phyloP scores from a whole-genome alignment of 2,329 filamentous ascomycete species.

The Bipolaris oryzae region DNA sequence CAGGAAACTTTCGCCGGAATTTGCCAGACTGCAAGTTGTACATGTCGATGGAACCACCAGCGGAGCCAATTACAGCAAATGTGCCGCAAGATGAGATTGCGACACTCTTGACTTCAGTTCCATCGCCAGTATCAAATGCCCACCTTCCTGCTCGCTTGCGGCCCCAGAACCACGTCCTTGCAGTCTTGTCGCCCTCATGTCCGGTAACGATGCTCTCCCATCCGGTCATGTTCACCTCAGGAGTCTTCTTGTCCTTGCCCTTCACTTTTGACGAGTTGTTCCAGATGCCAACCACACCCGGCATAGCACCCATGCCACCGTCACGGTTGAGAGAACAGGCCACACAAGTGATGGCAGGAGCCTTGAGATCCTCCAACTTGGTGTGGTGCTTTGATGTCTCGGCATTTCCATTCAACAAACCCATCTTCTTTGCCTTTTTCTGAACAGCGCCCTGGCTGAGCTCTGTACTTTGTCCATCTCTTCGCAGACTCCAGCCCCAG shows the following conservation, averaged over 20 bases:
- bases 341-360: conserved; percentile 88
- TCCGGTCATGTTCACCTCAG: conserved; percentile 78
- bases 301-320: conserved; percentile 86
- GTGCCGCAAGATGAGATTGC: conserved; percentile 90
- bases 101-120: conserved; percentile 79
- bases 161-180: conserved; percentile 98
- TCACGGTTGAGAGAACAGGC: conserved; percentile 92
- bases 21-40: conserved; percentile 95
- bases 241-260: conserved; percentile 69
- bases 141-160: conserved; percentile 90
- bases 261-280: conserved; percentile 70
- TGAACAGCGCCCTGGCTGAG: conserved; percentile 88
- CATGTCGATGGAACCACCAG: conserved; percentile 84
- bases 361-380: conserved; percentile 76
- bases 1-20: conserved; percentile 86
- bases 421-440: conserved; percentile 86
- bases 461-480: conserved; percentile 92
- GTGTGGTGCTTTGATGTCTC: conserved; percentile 66
- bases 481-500: conserved; percentile 94
- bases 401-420: conserved; percentile 66
- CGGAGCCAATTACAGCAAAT: conserved; percentile 88
- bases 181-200: conserved; percentile 81
- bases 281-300: conserved; percentile 81
- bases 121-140: conserved; percentile 87
- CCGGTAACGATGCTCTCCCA: conserved; percentile 98